Conservation (phyloP, 768 basidiomycete species). For the Lentinula guzmanii region DNA sequence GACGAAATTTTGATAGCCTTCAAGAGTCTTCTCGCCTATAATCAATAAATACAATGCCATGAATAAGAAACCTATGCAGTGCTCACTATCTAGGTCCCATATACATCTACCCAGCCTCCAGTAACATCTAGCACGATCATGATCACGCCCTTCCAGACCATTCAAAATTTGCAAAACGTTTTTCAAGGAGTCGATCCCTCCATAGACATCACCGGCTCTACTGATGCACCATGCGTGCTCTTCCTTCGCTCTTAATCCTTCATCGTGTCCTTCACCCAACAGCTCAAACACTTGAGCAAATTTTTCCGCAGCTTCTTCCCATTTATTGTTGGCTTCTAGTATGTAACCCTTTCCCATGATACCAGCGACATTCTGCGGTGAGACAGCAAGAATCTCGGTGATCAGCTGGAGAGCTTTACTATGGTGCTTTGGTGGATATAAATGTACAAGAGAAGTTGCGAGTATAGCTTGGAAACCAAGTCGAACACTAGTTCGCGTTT, state of each 20-base stretch:
- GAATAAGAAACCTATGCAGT: neutral
- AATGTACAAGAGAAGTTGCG: conserved; percentile 74
- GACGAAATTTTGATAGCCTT: conserved; percentile 78
- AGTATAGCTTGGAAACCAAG: conserved; percentile 68
- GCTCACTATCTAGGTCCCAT: conserved; percentile 68
- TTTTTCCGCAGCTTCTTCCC: conserved; percentile 56
- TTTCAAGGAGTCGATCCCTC: conserved; percentile 42
- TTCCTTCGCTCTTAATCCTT: conserved; percentile 62
- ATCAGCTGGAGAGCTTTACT: conserved; percentile 67
- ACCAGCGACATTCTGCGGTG: conserved; percentile 56
- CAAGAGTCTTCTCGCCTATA: conserved; percentile 45
- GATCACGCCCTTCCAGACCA: conserved; percentile 36
- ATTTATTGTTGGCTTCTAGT: conserved; percentile 54
- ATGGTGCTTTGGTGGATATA: conserved; percentile 90
- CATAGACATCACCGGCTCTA: conserved; percentile 40
- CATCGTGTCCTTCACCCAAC: conserved; percentile 35
- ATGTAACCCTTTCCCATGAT: conserved; percentile 77
- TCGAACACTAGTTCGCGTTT: conserved; percentile 39
- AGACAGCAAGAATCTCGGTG: conserved; percentile 58
- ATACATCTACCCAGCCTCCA: conserved; percentile 81
- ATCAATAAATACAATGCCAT: neutral
- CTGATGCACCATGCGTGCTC: conserved; percentile 83
- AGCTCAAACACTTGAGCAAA: conserved; percentile 57
- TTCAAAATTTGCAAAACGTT: conserved; percentile 40
- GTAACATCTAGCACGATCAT: conserved; percentile 71